Percentiles rank a stretch among this genome's conserved stretches.
These are phyloP conservation scores for Trichoderma breve DNA, from an alignment of 2,329 filamentous ascomycete species.

Conservation along the genomic window DNA sequence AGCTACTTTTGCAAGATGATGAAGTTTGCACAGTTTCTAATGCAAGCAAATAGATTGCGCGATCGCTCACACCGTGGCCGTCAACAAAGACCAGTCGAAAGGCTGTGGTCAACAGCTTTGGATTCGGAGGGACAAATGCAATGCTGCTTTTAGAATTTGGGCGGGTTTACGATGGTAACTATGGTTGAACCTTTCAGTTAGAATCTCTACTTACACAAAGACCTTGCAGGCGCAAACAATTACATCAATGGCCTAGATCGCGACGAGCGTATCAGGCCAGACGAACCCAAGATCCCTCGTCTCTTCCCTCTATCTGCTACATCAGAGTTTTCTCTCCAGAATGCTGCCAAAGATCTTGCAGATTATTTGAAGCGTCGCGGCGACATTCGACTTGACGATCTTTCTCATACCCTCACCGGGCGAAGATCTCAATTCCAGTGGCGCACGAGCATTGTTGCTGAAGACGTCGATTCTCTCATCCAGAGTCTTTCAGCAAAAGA, in stretches of 20 bases:
- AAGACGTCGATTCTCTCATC: neutral
- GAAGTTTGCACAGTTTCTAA: neutral
- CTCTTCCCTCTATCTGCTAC: neutral
- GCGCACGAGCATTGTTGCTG: neutral
- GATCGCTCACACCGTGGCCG: neutral
- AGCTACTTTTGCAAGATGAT: too few relatives aligned
- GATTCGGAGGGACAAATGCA: conserved; percentile 57
- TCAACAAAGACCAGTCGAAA: neutral
- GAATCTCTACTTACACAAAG: neutral
- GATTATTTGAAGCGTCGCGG: neutral
- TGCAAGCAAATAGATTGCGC: neutral
- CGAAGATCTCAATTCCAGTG: conserved; percentile 2
- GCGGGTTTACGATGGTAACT: neutral
- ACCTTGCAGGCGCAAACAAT: neutral
- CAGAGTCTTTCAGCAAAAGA: neutral
- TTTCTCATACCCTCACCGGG: neutral
- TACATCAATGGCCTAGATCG: neutral
- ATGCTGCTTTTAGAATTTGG: conserved; percentile 37
- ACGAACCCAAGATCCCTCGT: neutral
- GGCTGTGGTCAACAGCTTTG: conserved; percentile 51
- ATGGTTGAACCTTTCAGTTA: too few relatives aligned
- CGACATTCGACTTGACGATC: neutral
- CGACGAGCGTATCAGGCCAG: neutral
- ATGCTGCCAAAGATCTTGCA: neutral
- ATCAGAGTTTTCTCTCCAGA: neutral